Conservation (phyloP, 2,329 filamentous ascomycete species). For the Monilinia fructigena region DNA sequence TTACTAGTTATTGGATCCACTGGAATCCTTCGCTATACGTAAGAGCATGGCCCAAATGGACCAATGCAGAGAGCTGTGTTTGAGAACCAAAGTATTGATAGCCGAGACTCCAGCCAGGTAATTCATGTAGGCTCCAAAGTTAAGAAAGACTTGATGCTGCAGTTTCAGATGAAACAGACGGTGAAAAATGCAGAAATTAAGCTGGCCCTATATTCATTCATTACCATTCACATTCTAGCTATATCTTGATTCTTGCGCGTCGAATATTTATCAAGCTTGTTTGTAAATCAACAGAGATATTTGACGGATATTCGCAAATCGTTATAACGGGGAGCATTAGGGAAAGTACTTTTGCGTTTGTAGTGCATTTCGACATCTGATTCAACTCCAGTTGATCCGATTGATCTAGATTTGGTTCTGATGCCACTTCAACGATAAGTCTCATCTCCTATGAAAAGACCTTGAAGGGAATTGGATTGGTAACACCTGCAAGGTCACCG, state of each 20-base stretch:
- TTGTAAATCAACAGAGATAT: background rate
- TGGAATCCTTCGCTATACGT: background rate
- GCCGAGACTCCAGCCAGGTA: background rate
- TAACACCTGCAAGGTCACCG: background rate
- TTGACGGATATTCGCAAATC: background rate
- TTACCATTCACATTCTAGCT: background rate
- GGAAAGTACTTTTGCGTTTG: background rate
- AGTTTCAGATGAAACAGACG: background rate
- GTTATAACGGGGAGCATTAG: background rate
- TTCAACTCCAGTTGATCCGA: background rate
- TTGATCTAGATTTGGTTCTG: too few relatives aligned
- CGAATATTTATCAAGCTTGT: background rate
- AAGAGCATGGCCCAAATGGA: background rate
- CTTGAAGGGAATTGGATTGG: rapidly evolving
- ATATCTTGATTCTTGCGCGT: background rate
- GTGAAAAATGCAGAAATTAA: background rate
- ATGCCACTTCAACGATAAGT: background rate
- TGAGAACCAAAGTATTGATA: background rate
- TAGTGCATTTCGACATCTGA: too few relatives aligned
- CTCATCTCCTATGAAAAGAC: too few relatives aligned
- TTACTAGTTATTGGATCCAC: background rate
- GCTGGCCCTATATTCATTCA: background rate
- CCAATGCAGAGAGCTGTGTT: background rate
- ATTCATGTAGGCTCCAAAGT: background rate
- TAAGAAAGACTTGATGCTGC: background rate